Conservation (phyloP, 495 filamentous ascomycete species). For the Pyrenula aspistea region DNA sequence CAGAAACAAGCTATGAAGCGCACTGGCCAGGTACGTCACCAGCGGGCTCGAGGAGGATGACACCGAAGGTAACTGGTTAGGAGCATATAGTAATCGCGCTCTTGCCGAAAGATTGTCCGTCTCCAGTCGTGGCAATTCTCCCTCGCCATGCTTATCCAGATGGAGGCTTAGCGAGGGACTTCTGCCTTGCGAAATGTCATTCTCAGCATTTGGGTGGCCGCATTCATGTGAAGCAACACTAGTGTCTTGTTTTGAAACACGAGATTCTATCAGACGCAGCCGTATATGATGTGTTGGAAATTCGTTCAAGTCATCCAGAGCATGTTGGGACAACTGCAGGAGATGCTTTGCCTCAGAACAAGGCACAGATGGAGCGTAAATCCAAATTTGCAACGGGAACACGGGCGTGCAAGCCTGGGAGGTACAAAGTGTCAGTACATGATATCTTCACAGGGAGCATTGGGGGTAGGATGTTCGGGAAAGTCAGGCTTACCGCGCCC, state of each 20-base stretch:
- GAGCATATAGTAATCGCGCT: neutral
- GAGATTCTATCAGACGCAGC: slow-evolving; percentile 48
- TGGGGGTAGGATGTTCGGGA: neutral
- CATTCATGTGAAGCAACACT: neutral
- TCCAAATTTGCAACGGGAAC: slow-evolving; percentile 71
- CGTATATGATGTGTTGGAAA: slow-evolving; percentile 85
- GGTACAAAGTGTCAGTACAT: slow-evolving; percentile 7
- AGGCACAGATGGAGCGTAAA: slow-evolving; percentile 59
- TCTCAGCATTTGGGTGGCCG: neutral
- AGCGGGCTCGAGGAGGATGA: slow-evolving; percentile 28
- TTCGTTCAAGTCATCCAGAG: slow-evolving; percentile 80
- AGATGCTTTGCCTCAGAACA: slow-evolving; percentile 63
- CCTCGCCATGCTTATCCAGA: neutral
- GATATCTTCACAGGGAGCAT: slow-evolving; percentile 1
- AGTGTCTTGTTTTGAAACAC: neutral
- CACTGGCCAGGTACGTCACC: slow-evolving; percentile 66
- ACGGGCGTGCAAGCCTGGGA: slow-evolving; percentile 71
- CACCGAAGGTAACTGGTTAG: slow-evolving; percentile 1
- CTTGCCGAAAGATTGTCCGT: neutral
- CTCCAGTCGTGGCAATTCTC: neutral
- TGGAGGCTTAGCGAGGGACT: neutral
- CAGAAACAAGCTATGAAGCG: slow-evolving; percentile 66
- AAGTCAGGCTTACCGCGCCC: slow-evolving; percentile 53
- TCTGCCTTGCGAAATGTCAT: neutral
- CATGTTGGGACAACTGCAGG: slow-evolving; percentile 74